Percentiles rank a stretch among this genome's conserved stretches.
phyloP scores from a whole-genome alignment of 495 filamentous ascomycete species.

The Evernia prunastri region DNA sequence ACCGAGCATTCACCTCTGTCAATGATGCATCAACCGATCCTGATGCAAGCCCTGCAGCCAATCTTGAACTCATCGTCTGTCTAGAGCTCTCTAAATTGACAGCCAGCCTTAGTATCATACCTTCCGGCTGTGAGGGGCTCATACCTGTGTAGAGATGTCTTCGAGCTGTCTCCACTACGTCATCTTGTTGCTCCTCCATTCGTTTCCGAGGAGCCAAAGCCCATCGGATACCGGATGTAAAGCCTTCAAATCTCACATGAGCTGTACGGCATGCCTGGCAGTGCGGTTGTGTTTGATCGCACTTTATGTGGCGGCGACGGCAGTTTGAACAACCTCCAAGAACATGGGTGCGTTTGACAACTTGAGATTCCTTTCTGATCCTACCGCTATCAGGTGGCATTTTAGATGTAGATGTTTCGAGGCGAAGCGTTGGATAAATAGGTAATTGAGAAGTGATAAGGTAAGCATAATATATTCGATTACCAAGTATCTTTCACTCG shows the following conservation, averaged over 20 bases:
- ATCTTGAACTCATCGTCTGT: not conserved
- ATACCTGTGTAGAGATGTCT: not conserved
- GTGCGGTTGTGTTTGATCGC: not conserved
- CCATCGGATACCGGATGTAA: not conserved
- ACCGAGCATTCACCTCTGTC: not conserved
- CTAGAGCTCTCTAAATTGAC: not conserved
- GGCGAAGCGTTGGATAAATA: no score
- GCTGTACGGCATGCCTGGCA: not conserved
- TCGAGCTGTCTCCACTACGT: not conserved
- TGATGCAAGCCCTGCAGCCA: not conserved
- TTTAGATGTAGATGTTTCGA: no score
- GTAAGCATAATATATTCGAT: no score
- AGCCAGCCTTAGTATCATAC: no score
- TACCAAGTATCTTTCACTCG: no score
- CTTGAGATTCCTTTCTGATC: no score
- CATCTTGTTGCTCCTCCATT: no score
- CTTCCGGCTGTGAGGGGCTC: no score
- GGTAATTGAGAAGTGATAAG: no score
- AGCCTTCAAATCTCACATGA: not conserved
- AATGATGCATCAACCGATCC: not conserved
- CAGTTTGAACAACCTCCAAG: not conserved
- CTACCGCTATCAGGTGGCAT: no score
- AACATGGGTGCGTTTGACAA: not conserved
- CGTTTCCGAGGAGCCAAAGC: not conserved
- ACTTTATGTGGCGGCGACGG: not conserved